Base-by-base conservation (phyloP, 164 flowering plant species). In the Nelumbo lutea region DNA sequence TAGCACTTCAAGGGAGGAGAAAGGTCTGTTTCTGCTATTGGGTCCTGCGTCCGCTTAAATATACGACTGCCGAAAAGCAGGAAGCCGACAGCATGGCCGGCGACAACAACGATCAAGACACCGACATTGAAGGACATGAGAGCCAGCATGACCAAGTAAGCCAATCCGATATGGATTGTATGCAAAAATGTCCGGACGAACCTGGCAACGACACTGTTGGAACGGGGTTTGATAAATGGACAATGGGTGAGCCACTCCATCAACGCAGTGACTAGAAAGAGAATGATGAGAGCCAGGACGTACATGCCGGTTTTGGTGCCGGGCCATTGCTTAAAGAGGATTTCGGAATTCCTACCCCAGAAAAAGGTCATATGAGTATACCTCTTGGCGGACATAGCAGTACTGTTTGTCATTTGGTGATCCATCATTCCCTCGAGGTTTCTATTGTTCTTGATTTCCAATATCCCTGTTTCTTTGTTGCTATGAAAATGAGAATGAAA, bases 111-210 rank as follows among this genome's bases (percentile, higher is more conserved):
- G 7, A 68, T 4, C 7, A 68, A 60, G 14, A 68, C 46, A 11
- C 71, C 71, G 9, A 42, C 71, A 9, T 68, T 68, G 43, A 61
- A 68, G 6, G 85, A 83, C 79, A 79, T 71, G 58, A 83, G 74
- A 27, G 89, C 80, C 53, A 85, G 77, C 72, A 85, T 83, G 40
- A 83, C 82, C 79, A 85, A 9, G 52, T 82, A 85, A 11, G 73
- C 72, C 7, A 83, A 57, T 46, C 82, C 86, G 14, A 75, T 69
- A 15, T 86, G 72, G 5, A 83, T 57, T 0, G 69, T 69, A 64
- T 78, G 78, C 43, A 80, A 8, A 9, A 72, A 58, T 5, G 80
- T 68, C 77, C 72, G 79, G 42, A 65, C 10, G 27, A 76, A 40
- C 43, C 82, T 76, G 2, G 70, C 68, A 1, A 15, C 43, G 11